Conservation (phyloP, 768 basidiomycete genomes). For the Leccinum rimulosum region DNA sequence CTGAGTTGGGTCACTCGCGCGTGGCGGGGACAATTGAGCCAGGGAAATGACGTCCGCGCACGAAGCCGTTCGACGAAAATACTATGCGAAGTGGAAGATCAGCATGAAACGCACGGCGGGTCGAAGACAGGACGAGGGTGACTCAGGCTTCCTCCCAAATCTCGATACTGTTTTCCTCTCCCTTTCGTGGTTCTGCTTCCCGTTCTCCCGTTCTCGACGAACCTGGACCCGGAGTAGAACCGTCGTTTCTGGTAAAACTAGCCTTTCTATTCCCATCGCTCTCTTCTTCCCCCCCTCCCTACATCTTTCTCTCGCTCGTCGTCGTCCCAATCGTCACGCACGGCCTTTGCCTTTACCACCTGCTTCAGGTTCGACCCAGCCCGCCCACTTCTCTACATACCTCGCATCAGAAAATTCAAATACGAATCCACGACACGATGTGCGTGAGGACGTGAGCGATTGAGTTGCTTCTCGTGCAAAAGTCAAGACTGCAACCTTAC, state of each 20-base stretch:
- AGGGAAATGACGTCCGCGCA: neutral
- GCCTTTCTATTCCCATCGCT: neutral
- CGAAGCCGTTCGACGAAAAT: neutral
- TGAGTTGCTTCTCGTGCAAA: neutral
- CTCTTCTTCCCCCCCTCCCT: neutral
- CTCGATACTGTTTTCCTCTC: conserved; percentile 37
- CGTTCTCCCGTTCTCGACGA: neutral
- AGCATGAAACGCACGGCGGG: conserved; percentile 5
- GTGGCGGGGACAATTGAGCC: too few species aligned
- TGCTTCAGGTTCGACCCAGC: neutral
- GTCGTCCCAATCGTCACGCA: conserved; percentile 60
- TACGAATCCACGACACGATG: neutral
- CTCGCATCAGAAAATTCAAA: neutral
- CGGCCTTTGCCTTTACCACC: conserved; percentile 8
- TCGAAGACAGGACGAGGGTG: neutral
- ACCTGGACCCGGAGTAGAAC: neutral
- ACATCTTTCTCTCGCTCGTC: neutral
- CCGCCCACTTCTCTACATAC: conserved; percentile 2
- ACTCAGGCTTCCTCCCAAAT: conserved; percentile 75
- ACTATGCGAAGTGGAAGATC: conserved; percentile 9
- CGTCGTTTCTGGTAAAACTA: neutral
- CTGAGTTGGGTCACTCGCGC: conserved; percentile 30
- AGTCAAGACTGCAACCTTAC: conserved; percentile 1
- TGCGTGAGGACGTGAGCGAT: conserved; percentile 10
- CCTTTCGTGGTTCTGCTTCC: neutral